Base-by-base conservation (phyloP, 2,329 filamentous ascomycete species). In the Stagonosporopsis cucurbitacearum region DNA sequence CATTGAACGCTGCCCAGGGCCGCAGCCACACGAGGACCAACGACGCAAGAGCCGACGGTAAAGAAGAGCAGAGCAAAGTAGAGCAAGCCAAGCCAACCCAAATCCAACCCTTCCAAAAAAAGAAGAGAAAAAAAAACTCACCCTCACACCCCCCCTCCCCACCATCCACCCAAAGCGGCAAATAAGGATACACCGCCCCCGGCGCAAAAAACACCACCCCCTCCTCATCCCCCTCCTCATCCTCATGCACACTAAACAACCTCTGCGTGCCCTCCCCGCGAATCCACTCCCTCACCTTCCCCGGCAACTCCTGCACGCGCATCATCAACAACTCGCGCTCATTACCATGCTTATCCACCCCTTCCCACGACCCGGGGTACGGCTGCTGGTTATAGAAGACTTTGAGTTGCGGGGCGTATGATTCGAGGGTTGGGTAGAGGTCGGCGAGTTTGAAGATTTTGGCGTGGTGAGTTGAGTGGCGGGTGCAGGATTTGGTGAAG, bases 181-280 rank as follows among this genome's bases (percentile, higher is more conserved):
- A 60, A 11, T 78, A 74, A 30, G 79, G 75, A 54, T 84, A 83
- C 9, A 84, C 62, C 9, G 81, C 81, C 0, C 81, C 82, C 0
- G 82, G 81, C 17, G 82, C 81, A 65, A 84, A 84, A 26, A 84
- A 76, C n/a, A 79, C 78, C 2, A 81, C 67, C n/a, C n/a, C n/a
- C n/a, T n/a, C n/a, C n/a, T n/a, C n/a, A n/a, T n/a, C n/a, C n/a
- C n/a, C n/a, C n/a, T n/a, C n/a, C n/a, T n/a, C n/a, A 55, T 76
- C 79, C 13, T 76, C 71, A 39, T 76, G 69, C 39, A 81, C 73
- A 58, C 75, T 75, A 28, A 73, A 75, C 17, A 76, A 73, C 2
- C 72, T 69, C 23, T 76, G 72, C 42, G 72, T 70, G 49, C 78
- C 77, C 60, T 80, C 73, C 35, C 71, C 70, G 65, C 81, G 78